Evolutionary conservation across 2,329 filamentous ascomycete genomes (phyloP).

Genomic region (Davidsoniella virescens): DNA sequence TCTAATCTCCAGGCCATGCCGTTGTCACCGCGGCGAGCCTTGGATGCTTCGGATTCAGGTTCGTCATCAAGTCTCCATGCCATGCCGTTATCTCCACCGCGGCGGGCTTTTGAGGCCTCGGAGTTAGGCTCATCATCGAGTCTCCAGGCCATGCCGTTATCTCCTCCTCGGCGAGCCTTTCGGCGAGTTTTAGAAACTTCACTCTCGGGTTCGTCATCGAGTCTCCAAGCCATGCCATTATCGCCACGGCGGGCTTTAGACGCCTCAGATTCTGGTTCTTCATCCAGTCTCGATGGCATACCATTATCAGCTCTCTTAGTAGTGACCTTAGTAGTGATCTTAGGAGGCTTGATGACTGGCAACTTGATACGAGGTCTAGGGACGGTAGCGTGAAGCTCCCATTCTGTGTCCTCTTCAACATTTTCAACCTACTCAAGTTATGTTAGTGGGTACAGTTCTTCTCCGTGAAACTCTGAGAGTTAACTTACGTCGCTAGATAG

Average conservation of each 20-base stretch:
- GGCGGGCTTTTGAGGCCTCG: background rate
- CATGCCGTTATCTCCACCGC: background rate
- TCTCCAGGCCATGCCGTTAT: background rate
- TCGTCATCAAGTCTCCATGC: background rate
- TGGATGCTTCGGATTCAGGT: background rate
- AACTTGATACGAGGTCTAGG: background rate
- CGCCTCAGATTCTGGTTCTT: background rate
- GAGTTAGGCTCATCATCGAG: background rate
- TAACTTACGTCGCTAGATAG: conserved; percentile 24
- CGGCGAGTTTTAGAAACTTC: too few species aligned
- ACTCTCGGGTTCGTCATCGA: background rate
- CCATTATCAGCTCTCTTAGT: background rate
- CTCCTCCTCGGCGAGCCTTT: too few species aligned
- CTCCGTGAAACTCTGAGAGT: conserved; percentile 32
- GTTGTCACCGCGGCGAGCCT: background rate
- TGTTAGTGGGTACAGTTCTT: conserved; percentile 1
- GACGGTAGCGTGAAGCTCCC: conserved; percentile 3
- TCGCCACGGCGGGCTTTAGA: background rate
- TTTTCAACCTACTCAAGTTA: conserved; percentile 9
- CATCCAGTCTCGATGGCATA: background rate
- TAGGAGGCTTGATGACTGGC: background rate
- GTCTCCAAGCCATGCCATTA: conserved; percentile 2
- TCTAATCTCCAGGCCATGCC: background rate
- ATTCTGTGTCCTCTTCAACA: conserved; percentile 4
- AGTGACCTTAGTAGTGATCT: background rate